Evolutionary conservation across 441 rosid genomes (phyloP).

Genomic region (Gossypium gossypioides): DNA sequence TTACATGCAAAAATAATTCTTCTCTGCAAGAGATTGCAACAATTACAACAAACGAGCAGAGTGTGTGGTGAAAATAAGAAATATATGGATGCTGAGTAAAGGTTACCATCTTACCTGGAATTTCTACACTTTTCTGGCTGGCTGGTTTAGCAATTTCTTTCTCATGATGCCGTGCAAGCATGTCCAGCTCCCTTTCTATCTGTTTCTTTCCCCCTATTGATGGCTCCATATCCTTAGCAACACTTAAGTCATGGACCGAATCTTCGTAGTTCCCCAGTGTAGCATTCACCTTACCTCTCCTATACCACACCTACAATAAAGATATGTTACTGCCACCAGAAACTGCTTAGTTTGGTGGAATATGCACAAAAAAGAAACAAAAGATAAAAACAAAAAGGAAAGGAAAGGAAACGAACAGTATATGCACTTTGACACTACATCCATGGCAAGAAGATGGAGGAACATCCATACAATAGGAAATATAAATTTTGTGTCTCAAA

Average conservation of each 20-base stretch:
- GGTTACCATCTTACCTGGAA: slow-evolving; percentile 29
- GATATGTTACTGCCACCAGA: not conserved
- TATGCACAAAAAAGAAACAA: not conserved
- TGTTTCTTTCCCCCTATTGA: slow-evolving; percentile 64
- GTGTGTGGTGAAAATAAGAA: not conserved
- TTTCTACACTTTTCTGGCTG: slow-evolving; percentile 13
- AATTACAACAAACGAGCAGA: not conserved
- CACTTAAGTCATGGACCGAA: slow-evolving; percentile 47
- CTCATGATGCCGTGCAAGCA: slow-evolving; percentile 21
- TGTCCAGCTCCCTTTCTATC: slow-evolving; percentile 46
- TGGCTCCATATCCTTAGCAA: slow-evolving; percentile 44
- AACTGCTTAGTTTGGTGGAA: not conserved
- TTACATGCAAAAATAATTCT: not conserved
- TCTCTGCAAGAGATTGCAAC: not conserved
- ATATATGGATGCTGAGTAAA: not conserved
- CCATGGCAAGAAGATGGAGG: not conserved
- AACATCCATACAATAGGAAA: not conserved
- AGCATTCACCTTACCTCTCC: slow-evolving; percentile 74
- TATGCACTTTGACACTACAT: not conserved
- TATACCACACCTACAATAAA: slow-evolving; percentile 62
- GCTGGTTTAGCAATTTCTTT: slow-evolving; percentile 12
- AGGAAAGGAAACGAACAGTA: not conserved
- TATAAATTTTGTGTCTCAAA: not conserved
- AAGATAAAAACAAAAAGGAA: not conserved
- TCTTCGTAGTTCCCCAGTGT: slow-evolving; percentile 39